phyloP scores from a whole-genome alignment of 2,329 filamentous ascomycete genomes.

The Aspergillus hiratsukae region DNA sequence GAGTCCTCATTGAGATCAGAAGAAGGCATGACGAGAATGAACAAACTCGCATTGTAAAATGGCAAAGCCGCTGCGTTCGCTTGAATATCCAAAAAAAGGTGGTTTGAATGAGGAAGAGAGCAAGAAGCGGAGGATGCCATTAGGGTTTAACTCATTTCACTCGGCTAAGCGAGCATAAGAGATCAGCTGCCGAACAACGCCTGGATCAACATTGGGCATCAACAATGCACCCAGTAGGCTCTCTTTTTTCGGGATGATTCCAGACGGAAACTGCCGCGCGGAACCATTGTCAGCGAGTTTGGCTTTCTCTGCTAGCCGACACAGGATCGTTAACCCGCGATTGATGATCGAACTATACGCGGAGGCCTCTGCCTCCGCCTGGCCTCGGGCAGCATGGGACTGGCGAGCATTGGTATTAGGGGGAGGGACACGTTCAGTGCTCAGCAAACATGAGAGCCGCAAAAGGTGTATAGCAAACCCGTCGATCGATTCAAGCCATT shows the following conservation, averaged over 20 bases:
- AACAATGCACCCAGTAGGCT: conserved; percentile 63
- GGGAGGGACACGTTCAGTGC: conserved; percentile 53
- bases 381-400: conserved; percentile 27
- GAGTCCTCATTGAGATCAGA: conserved; percentile 5
- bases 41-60: conserved; percentile 12
- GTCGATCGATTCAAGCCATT: conserved; percentile 79
- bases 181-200: conserved; percentile 63
- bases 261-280: conserved; percentile 51
- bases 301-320: conserved; percentile 63
- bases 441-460: conserved; percentile 68
- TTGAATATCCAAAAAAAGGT: conserved; percentile 13
- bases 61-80: conserved; percentile 12
- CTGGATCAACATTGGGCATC: conserved; percentile 60
- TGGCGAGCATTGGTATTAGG: conserved; percentile 31
- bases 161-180: conserved; percentile 56
- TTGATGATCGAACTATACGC: conserved; percentile 56
- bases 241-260: conserved; percentile 63
- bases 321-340: conserved; percentile 64
- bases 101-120: conserved; percentile 11
- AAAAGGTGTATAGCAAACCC: conserved; percentile 79
- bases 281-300: conserved; percentile 51
- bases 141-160: conserved; percentile 22
- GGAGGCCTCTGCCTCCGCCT: conserved; percentile 39
- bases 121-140: conserved; percentile 5
- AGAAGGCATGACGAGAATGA: conserved; percentile 20